phyloP scores from a whole-genome alignment of 2,329 filamentous ascomycete genomes.

The Colletotrichum sp. region DNA sequence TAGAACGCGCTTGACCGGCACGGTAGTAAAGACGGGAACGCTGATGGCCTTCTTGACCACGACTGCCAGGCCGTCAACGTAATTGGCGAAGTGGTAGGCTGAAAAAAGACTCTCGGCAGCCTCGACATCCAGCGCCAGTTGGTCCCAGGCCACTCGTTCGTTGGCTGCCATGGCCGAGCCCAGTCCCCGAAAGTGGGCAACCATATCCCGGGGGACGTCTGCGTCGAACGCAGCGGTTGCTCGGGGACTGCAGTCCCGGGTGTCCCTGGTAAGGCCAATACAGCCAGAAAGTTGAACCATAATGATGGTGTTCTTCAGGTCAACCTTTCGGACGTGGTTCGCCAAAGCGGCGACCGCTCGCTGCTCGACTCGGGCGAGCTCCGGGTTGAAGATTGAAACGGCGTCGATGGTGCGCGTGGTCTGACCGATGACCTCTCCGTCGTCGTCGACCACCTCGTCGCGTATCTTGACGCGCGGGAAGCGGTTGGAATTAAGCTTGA shows the following conservation, averaged over 20 bases:
- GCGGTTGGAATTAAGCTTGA: not conserved
- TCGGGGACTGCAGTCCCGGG: not conserved
- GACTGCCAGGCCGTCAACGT: not conserved
- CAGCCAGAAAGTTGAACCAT: not conserved
- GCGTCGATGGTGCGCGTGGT: not conserved
- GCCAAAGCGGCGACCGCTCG: not conserved
- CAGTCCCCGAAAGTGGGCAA: not conserved
- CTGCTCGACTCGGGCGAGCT: not conserved
- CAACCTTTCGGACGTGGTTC: not conserved
- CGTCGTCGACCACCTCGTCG: not conserved
- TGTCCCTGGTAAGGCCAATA: not conserved
- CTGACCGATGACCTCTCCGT: not conserved
- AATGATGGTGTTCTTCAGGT: not conserved
- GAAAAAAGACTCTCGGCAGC: not conserved
- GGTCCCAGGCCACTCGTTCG: not conserved
- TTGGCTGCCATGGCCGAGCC: not conserved
- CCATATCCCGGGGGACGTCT: not conserved
- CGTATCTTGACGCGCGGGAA: not conserved
- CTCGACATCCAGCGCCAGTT: not conserved
- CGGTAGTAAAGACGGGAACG: not conserved
- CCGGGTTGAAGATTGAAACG: not conserved
- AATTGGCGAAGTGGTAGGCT: rapidly evolving
- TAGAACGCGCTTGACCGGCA: not conserved
- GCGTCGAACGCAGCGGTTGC: not conserved
- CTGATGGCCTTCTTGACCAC: not conserved